Evolutionary conservation across 2,329 filamentous ascomycete species (phyloP), one percentile per base, ranked within the genome.

Genomic region (Scorias spongiosa): DNA sequence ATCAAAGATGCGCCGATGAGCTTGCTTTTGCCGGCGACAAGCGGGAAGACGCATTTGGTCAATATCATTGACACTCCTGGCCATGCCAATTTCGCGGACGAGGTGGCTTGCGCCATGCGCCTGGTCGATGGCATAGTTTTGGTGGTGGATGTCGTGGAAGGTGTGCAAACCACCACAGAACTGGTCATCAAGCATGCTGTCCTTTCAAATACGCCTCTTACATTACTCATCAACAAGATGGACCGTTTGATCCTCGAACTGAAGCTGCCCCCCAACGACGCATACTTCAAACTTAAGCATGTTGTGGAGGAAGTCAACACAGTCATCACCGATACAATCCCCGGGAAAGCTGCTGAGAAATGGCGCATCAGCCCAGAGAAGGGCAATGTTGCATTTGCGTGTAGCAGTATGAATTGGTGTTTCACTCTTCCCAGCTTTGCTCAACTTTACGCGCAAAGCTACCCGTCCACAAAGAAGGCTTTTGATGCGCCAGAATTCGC

Each of bases 301-400:
- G 87, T 95, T n/a, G 78, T 98, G 43, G 91, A 98, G 63, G 86
- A 96, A 64, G 88, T 98, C 63, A 98, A 98, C 65, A 94, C 86
- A 1, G 70, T 91, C 53, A 96, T 98, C 56, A 85, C 93, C 59
- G 87, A 84, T 59, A 82, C 84, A 2, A 71, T 87, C 26, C 89
- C 91, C 3, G 81, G 85, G 2, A 76, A 78, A 54, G 87, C 88
- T 26, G 14, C 38, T 7, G 84, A 85, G 56, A 78, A 75, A 48
- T 78, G 77, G 63, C 78, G 91, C 50, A 65, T 98, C 49, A 96
- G 89, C 53, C 91, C 91, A 0, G 91, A 98, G 60, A 94, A 88
- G 66, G 91, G 91, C 48, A 98, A 98, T 59, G 91, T 98, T n/a
- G 80, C 93, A 9, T 98, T 98, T 59, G 84, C 89, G 1, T 94